Evolutionary conservation across 768 basidiomycete genomes (phyloP).

Genomic region (Hydnum rufescens): DNA sequence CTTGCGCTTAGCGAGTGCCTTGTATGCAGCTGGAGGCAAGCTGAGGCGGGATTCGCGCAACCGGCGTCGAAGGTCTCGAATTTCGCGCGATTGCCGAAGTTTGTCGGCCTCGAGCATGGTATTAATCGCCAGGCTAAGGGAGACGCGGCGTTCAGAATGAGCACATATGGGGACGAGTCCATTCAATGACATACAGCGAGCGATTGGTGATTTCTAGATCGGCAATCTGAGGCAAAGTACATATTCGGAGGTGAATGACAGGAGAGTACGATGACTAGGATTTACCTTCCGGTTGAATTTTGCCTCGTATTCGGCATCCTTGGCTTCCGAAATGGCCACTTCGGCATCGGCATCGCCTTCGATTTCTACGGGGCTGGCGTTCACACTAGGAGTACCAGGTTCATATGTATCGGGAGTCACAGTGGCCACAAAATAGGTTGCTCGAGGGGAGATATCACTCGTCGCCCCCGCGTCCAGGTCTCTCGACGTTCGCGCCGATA

Average conservation of each 20-base stretch:
- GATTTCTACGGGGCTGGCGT: no score
- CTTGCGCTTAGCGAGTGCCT: slow-evolving; percentile 30
- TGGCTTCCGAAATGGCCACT: not conserved
- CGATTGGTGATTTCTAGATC: slow-evolving; percentile 82
- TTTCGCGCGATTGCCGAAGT: slow-evolving; percentile 64
- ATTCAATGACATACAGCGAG: slow-evolving; percentile 31
- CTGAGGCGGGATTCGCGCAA: slow-evolving; percentile 65
- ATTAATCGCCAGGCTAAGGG: slow-evolving; percentile 45
- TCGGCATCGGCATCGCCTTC: no score
- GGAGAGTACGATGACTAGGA: slow-evolving; percentile 5
- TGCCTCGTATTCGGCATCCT: slow-evolving; percentile 26
- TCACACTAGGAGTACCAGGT: no score
- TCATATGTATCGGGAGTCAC: no score
- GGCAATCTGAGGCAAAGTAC: slow-evolving; percentile 40
- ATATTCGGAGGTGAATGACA: slow-evolving; percentile 3
- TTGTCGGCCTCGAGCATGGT: slow-evolving; percentile 61
- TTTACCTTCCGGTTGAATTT: slow-evolving; percentile 75
- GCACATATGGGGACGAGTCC: not conserved
- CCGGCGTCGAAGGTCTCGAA: slow-evolving; percentile 63
- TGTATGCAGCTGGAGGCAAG: slow-evolving; percentile 45
- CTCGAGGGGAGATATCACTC: no score
- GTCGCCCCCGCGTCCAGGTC: no score
- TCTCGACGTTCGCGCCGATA: no score
- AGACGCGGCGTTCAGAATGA: no score
- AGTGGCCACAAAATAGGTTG: no score